Base-by-base conservation (phyloP, 192 early-diverging fungal genomes). In the Backusella tarrabulga region DNA sequence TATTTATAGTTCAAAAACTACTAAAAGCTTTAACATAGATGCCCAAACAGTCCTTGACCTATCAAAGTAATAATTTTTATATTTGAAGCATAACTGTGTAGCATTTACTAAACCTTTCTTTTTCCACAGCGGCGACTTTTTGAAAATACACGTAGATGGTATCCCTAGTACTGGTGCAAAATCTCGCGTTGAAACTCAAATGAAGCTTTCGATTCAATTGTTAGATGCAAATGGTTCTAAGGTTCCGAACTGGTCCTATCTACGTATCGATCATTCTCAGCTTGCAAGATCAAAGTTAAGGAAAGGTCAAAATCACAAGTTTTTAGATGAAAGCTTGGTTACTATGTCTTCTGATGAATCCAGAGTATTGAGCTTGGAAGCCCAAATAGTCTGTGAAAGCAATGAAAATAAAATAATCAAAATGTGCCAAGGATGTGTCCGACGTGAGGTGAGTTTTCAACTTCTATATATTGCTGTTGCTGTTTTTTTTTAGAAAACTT, bases 181-280 rank as follows among this genome's bases (percentile, higher is more conserved):
- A 79, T 97, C 94, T 21, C 85, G 95, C 4, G 96, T 97, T 38
- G 96, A 98, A 83, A 98, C 97, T n/a, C 97, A 97, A 85, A 96
- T 96, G 76, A 95, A 95, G 72, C 86, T 97, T 14, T 95, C 93
- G 23, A 81, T 98, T 77, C 93, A 96, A 75, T 86, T 98, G 23
- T 86, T 91, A 3, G 92, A 87, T 26, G 82, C 85, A 67, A 79
- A 88, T 69, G 93, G 93, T 69, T 90, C 93, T 76, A 91, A 90
- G 23, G 91, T 91, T 7, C 78, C 80, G 34, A 83, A 85, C 73
- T 97, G 95, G 93, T 90, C 94, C 38, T 95, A 97, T 72, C 84
- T 98, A 79, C 85, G 90, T 36, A 85, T 98, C 36, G 95, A 95
- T 5, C 95, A 97, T 80, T 85, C 89, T 42, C 87, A 95, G 76